Conservation (phyloP, 129 eudicot species). For the Flaveria trinervia region DNA sequence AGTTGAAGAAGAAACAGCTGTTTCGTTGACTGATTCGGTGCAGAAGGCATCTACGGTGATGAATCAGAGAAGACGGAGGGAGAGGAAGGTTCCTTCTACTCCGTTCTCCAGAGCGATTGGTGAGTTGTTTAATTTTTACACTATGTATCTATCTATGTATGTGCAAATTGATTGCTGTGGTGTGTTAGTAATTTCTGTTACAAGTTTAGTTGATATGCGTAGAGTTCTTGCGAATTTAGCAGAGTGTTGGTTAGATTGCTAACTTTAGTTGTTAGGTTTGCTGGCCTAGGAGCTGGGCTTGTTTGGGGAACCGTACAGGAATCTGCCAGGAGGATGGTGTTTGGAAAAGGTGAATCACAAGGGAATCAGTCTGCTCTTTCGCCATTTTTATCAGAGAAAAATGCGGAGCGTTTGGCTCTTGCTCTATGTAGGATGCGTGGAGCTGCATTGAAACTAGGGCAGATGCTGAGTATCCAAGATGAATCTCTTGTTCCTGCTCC, state of each 20-base stretch:
- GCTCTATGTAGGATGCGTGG: conserved; percentile 99
- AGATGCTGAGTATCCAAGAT: conserved; percentile 98
- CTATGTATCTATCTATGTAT: too few relatives aligned
- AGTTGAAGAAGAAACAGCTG: conserved; percentile 19
- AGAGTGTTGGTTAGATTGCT: conserved; percentile 28
- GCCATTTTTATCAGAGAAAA: conserved; percentile 78
- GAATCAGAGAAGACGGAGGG: conserved; percentile 67
- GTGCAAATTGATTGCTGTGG: neutral
- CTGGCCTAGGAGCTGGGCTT: conserved; percentile 98
- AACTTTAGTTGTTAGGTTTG: conserved; percentile 63
- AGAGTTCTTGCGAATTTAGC: neutral
- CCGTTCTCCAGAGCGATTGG: conserved; percentile 92
- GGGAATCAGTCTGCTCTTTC: conserved; percentile 64
- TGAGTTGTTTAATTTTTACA: conserved; percentile 32
- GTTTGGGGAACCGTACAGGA: conserved; percentile 98
- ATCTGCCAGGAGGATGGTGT: conserved; percentile 84
- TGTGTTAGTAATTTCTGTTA: neutral
- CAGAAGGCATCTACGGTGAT: neutral
- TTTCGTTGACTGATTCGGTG: conserved; percentile 4
- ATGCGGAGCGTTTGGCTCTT: conserved; percentile 97
- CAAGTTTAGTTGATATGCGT: neutral
- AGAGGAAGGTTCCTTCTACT: conserved; percentile 90
- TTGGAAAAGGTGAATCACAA: conserved; percentile 52
- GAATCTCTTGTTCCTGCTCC: conserved; percentile 98
- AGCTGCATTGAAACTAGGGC: conserved; percentile 94